Conservation (phyloP, 306 rosid species). For the Pachyrhizus erosus region DNA sequence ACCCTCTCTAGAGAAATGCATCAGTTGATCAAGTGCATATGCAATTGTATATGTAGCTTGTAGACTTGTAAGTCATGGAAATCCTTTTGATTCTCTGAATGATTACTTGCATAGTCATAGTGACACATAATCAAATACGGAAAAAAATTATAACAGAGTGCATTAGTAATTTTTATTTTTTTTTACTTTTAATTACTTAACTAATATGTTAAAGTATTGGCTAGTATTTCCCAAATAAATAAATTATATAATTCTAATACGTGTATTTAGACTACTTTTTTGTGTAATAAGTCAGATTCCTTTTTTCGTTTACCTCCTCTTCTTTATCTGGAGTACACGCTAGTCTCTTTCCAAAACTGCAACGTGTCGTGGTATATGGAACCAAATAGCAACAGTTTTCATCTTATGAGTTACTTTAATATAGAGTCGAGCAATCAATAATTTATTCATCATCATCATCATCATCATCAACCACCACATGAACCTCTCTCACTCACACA, state of each 20-base stretch:
- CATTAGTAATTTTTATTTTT: not conserved
- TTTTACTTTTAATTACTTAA: not conserved
- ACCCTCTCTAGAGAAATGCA: not conserved
- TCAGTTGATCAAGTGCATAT: not conserved
- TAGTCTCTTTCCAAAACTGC: conserved; percentile 29
- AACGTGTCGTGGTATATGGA: conserved; percentile 24
- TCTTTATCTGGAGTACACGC: conserved; percentile 21
- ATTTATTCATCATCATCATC: conserved; percentile 20
- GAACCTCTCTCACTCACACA: conserved; percentile 2
- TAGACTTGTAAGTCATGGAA: not conserved
- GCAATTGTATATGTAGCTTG: not conserved
- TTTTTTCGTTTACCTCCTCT: conserved; percentile 21
- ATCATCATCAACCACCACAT: conserved; percentile 23
- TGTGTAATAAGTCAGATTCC: conserved; percentile 23
- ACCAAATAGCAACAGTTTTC: conserved; percentile 19
- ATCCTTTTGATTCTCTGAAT: not conserved
- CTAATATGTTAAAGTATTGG: not conserved
- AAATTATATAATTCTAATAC: not conserved
- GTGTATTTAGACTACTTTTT: not conserved
- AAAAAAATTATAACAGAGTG: not conserved
- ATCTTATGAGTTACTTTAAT: not conserved
- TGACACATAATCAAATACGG: not conserved
- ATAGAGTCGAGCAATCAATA: conserved; percentile 14
- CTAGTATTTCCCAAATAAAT: not conserved
- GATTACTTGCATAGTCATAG: not conserved